Conservation (phyloP, 208 protist species). For the Wallacemonas collosoma region DNA sequence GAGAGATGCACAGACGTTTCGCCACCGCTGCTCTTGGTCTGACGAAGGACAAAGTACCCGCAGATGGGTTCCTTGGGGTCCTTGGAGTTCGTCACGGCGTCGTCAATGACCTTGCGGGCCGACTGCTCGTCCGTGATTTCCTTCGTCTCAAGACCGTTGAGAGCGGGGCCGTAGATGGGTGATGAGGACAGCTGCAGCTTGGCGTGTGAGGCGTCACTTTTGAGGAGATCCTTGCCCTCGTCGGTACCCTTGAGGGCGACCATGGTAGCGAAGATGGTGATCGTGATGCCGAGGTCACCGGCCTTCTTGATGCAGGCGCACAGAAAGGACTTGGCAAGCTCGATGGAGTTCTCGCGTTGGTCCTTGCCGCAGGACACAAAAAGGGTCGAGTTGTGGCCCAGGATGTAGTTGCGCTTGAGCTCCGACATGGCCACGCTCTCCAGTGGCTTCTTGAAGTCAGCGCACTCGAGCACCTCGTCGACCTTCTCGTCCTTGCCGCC, state of each 20-base stretch:
- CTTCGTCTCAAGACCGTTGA: constrained; percentile 48
- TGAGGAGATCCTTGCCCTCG: constrained; percentile 61
- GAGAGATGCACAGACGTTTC: constrained; percentile 63
- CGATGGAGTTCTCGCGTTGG: constrained; percentile 28
- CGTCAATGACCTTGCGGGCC: constrained; percentile 30
- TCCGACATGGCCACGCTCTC: constrained; percentile 49
- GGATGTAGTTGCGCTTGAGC: constrained; percentile 54
- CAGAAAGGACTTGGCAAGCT: constrained; percentile 54
- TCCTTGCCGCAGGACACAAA: constrained; percentile 45
- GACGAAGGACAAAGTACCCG: constrained; percentile 67
- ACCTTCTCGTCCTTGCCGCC: constrained; percentile 41
- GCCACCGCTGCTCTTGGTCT: constrained; percentile 41
- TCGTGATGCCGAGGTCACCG: constrained; percentile 35
- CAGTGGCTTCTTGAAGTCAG: constrained; percentile 33
- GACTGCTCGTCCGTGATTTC: constrained; percentile 37
- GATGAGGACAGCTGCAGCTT: constrained; percentile 55
- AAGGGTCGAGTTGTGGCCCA: constrained; percentile 60
- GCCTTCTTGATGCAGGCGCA: constrained; percentile 47
- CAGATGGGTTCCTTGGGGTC: constrained; percentile 56
- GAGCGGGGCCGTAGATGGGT: constrained; percentile 68
- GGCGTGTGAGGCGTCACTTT: constrained; percentile 46
- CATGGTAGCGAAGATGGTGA: constrained; percentile 64
- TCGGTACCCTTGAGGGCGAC: constrained; percentile 52
- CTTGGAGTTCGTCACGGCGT: constrained; percentile 42
- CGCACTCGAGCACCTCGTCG: constrained; percentile 54